These are phyloP conservation scores for Coprinellus aureogranulatus DNA, from an alignment of 768 basidiomycete genomes.

Conservation along the genomic window DNA sequence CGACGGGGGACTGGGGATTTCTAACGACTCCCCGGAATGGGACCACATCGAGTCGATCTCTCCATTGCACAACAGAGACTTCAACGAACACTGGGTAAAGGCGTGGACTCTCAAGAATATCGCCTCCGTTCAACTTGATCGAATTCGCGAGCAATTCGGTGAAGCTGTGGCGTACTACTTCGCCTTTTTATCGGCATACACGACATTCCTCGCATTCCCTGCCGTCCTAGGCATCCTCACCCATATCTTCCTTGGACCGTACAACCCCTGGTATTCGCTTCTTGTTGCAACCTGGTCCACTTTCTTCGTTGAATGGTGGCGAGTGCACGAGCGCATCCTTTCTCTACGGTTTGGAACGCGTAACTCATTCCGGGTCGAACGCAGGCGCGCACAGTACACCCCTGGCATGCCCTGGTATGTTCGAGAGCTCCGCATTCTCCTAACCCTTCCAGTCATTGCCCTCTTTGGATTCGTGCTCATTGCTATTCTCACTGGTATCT, in stretches of 20 bases:
- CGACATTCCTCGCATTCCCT: constrained; percentile 74
- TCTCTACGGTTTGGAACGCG: constrained; percentile 79
- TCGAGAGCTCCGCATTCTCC: constrained; percentile 64
- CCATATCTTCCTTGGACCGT: constrained; percentile 69
- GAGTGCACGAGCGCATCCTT: constrained; percentile 79
- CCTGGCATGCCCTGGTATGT: constrained; percentile 69
- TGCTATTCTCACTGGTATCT: constrained; percentile 74
- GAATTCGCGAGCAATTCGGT: constrained; percentile 80
- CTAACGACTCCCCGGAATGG: constrained; percentile 71
- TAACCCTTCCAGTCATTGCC: constrained; percentile 69
- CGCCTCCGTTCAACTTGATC: constrained; percentile 61
- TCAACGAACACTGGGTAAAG: constrained; percentile 78
- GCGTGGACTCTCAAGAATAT: constrained; percentile 69
- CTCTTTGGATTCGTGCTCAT: constrained; percentile 70
- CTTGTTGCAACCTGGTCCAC: constrained; percentile 82
- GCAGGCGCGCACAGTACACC: constrained; percentile 58
- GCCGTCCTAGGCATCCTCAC: constrained; percentile 66
- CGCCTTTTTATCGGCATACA: constrained; percentile 82
- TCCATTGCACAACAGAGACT: constrained; percentile 78
- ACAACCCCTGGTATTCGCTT: constrained; percentile 73
- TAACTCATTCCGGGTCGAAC: constrained; percentile 75
- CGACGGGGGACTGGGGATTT: constrained; percentile 86
- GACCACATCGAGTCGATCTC: constrained; percentile 77
- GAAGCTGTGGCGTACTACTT: constrained; percentile 86
- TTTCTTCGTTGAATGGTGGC: constrained; percentile 89